Conservation (phyloP, 345 rosid species). For the Leavenworthia alabamica region DNA sequence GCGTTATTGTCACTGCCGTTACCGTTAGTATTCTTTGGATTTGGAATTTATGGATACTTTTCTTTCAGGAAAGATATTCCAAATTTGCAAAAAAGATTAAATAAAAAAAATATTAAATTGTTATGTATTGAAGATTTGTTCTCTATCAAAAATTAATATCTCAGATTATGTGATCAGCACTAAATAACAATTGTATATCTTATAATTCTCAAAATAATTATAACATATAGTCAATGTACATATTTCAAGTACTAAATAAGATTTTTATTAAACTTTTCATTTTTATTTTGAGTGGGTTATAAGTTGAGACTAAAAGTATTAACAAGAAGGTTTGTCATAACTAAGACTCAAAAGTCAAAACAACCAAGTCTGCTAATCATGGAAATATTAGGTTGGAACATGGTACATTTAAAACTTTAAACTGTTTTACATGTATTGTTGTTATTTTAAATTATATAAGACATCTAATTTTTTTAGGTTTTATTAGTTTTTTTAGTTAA, state of each 20-base stretch:
- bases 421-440: no score
- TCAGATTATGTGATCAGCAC: neutral
- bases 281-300: neutral
- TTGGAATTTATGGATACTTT: constrained; percentile 59
- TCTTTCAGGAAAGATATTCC: constrained; percentile 36
- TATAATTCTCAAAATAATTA: neutral
- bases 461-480: no score
- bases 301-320: neutral
- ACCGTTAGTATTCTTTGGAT: constrained; percentile 74
- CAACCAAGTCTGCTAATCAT: neutral
- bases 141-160: neutral
- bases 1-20: constrained; percentile 52
- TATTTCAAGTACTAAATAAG: neutral
- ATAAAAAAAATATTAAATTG: neutral
- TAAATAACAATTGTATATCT: no score
- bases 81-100: constrained; percentile 29
- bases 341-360: no score
- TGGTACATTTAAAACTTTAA: no score
- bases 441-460: no score
- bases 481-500: no score
- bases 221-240: neutral
- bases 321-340: neutral
- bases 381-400: no score
- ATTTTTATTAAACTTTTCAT: neutral
- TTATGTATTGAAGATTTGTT: neutral